A percentile compares a stretch with the other conserved stretches of the same genome.
phyloP scores from a whole-genome alignment of 176 grass and related monocot species.

The Cocos nucifera region DNA sequence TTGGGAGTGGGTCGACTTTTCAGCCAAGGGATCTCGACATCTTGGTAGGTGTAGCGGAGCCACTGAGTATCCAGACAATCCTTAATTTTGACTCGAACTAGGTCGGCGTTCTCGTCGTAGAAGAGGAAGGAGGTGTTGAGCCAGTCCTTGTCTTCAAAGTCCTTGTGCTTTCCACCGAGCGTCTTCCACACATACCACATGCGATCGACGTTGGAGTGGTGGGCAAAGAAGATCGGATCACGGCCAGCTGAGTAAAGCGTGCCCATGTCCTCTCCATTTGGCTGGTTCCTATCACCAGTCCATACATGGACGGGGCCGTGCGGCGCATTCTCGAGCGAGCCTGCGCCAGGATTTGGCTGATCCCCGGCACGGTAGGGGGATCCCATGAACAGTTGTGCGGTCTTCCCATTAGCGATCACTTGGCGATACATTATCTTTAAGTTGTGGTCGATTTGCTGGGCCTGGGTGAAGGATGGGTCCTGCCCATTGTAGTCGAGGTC shows the following conservation, averaged over 20 bases:
- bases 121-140: conserved; percentile 59
- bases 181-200: conserved; percentile 50
- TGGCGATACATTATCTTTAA: conserved; percentile 65
- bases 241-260: conserved; percentile 46
- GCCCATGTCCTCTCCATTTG: conserved; percentile 59
- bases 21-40: conserved; percentile 52
- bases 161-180: conserved; percentile 21
- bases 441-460: conserved; percentile 37
- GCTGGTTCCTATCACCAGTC: conserved; percentile 34
- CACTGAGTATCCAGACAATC: conserved; percentile 34
- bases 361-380: conserved; percentile 50
- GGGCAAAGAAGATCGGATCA: conserved; percentile 66
- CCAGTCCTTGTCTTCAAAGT: conserved; percentile 64
- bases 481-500: conserved; percentile 38
- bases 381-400: conserved; percentile 44
- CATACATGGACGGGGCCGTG: conserved; percentile 21
- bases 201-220: conserved; percentile 57
- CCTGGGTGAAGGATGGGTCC: conserved; percentile 20
- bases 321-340: conserved; percentile 36
- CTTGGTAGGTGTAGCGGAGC: conserved; percentile 47
- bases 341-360: conserved; percentile 26
- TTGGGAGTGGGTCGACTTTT: conserved; percentile 9
- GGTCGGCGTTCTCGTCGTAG: conserved; percentile 77
- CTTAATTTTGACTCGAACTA: conserved; percentile 44
- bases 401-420: conserved; percentile 46